A percentile compares a stretch with the other conserved stretches of the same genome.
These are phyloP conservation scores for Saccharomycopsis fermentans DNA, from an alignment of 805 yeast genomes.

Conservation along the genomic window DNA sequence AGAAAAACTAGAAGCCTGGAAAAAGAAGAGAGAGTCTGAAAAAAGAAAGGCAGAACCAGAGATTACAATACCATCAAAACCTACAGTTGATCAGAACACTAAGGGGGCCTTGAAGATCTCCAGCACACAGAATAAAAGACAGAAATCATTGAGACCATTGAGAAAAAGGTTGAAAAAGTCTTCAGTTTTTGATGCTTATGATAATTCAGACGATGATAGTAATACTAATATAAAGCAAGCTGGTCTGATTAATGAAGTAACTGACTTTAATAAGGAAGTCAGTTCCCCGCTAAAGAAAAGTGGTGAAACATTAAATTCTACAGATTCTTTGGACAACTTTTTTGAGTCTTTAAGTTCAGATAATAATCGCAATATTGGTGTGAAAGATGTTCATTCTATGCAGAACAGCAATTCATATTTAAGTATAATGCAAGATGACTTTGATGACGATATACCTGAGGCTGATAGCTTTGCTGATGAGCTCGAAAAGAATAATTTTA, in stretches of 20 bases:
- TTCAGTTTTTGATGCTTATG: not conserved
- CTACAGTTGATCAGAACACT: not conserved
- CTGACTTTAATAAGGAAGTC: not conserved
- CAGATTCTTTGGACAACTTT: conserved; percentile 7
- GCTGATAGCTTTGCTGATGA: conserved; percentile 4
- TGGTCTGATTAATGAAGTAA: not conserved
- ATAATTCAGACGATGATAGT: not conserved
- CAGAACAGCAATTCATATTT: conserved; percentile 5
- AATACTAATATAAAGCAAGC: not conserved
- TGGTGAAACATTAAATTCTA: not conserved
- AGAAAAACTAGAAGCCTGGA: conserved; percentile 43
- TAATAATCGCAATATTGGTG: not conserved
- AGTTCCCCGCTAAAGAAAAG: not conserved
- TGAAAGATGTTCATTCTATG: not conserved
- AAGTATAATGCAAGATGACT: conserved; percentile 1
- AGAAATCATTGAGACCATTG: not conserved
- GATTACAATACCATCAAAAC: not conserved
- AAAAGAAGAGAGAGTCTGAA: conserved; percentile 28
- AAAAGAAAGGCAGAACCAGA: not conserved
- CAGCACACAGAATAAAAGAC: not conserved
- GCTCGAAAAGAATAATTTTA: conserved; percentile 1
- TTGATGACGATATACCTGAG: conserved; percentile 4
- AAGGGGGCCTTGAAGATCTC: not conserved
- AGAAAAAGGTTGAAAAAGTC: not conserved
- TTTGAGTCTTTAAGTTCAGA: not conserved